phyloP scores from a whole-genome alignment of 352 stramenopile genomes.

The Phytophthora multivora region DNA sequence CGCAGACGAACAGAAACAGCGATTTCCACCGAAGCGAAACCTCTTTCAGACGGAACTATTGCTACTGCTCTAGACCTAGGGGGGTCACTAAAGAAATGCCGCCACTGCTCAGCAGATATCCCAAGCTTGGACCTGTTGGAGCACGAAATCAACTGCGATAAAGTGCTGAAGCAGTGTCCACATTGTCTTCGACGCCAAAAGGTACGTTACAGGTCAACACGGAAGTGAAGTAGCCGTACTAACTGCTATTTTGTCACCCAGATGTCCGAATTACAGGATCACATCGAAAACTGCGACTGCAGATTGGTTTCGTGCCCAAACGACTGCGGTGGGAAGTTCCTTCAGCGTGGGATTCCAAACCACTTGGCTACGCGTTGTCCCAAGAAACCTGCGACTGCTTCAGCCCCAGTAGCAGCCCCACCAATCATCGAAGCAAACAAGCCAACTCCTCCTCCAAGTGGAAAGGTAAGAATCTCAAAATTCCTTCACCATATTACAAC shows the following conservation, averaged over 20 bases:
- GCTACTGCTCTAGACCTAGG: neutral
- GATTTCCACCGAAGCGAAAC: neutral
- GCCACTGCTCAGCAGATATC: constrained; percentile 62
- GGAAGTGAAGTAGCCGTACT: neutral
- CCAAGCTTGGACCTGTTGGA: constrained; percentile 53
- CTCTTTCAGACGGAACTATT: neutral
- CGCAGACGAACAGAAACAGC: neutral
- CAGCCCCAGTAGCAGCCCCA: constrained; percentile 4
- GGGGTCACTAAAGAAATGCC: constrained; percentile 62
- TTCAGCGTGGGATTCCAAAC: constrained; percentile 77
- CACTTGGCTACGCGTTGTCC: constrained; percentile 76
- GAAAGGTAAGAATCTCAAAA: constrained; percentile 18
- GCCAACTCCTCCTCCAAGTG: neutral
- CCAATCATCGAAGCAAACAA: constrained; percentile 17
- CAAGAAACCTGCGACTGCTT: constrained; percentile 27
- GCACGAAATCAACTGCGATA: constrained; percentile 79
- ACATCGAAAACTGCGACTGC: constrained; percentile 85
- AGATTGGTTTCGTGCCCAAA: constrained; percentile 79
- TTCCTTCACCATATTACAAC: neutral
- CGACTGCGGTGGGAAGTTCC: constrained; percentile 78
- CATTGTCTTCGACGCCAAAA: constrained; percentile 83
- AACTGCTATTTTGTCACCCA: constrained; percentile 13
- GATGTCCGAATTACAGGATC: constrained; percentile 76
- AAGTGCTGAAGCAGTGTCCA: constrained; percentile 83
- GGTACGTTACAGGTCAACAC: constrained; percentile 20